phyloP scores from a whole-genome alignment of 1,284 basidiomycete species.

The Microbotryum violaceum region DNA sequence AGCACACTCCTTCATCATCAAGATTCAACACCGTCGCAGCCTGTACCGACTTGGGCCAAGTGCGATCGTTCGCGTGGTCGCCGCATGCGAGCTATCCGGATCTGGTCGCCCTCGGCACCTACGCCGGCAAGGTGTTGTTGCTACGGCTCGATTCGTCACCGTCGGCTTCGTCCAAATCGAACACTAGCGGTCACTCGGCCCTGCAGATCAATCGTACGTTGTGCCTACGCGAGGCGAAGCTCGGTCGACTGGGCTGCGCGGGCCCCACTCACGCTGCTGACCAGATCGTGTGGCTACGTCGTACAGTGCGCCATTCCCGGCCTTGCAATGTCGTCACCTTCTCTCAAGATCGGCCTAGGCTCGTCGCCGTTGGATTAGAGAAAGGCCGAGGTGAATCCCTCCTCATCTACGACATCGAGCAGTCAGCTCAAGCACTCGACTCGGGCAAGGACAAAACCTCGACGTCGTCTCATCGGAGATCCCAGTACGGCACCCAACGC shows the following conservation, averaged over 20 bases:
- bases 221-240: not conserved
- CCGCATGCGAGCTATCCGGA: conserved; percentile 16
- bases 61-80: conserved; percentile 31
- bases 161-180: conserved; percentile 6
- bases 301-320: conserved; percentile 30
- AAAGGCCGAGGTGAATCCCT: conserved; percentile 34
- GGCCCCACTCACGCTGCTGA: not conserved
- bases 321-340: conserved; percentile 34
- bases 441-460: not conserved
- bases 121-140: conserved; percentile 29
- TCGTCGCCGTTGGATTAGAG: conserved; percentile 34
- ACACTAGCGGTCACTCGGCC: not conserved
- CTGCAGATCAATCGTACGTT: conserved; percentile 23
- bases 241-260: fast-evolving
- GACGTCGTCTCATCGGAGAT: no score
- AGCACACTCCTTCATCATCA: not conserved
- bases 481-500: not conserved
- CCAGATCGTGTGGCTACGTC: not conserved
- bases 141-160: conserved; percentile 19
- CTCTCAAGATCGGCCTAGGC: conserved; percentile 21
- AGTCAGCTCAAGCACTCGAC: conserved; percentile 8
- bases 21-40: conserved; percentile 22
- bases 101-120: conserved; percentile 29
- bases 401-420: conserved; percentile 31
- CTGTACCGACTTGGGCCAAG: conserved; percentile 26